Conservation (phyloP, 192 early-diverging fungal genomes). For the Coemansia sp. region DNA sequence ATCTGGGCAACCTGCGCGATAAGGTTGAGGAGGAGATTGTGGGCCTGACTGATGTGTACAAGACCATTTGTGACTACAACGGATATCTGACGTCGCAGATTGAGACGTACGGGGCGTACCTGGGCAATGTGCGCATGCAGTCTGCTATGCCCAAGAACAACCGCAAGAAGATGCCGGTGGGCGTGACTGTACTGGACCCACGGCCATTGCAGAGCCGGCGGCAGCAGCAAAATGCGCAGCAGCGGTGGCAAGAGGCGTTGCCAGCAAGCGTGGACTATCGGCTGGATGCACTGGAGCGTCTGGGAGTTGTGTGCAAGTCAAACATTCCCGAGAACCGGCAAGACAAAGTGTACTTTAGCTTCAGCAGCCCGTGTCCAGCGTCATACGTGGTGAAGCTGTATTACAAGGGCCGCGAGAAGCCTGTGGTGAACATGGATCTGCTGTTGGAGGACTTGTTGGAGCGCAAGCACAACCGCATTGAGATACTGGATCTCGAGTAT, state of each 20-base stretch:
- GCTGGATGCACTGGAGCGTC: slow-evolving; percentile 80
- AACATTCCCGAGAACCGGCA: slow-evolving; percentile 89
- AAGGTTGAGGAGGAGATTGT: slow-evolving; percentile 79
- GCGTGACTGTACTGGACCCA: slow-evolving; percentile 59
- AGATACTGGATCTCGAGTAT: slow-evolving; percentile 87
- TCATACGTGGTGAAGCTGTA: slow-evolving; percentile 88
- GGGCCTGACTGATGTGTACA: slow-evolving; percentile 80
- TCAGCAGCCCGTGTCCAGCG: slow-evolving; percentile 82
- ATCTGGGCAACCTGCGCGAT: slow-evolving; percentile 88
- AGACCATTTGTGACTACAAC: slow-evolving; percentile 94
- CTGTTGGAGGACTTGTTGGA: slow-evolving; percentile 81
- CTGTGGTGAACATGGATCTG: slow-evolving; percentile 95
- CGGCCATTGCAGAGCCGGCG: slow-evolving; percentile 40
- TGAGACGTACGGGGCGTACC: slow-evolving; percentile 91
- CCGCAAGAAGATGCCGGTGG: slow-evolving; percentile 59
- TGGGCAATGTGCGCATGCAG: slow-evolving; percentile 85
- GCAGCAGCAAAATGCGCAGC: slow-evolving; percentile 8
- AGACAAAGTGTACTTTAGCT: slow-evolving; percentile 86
- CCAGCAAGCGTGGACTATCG: slow-evolving; percentile 61
- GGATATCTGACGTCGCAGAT: slow-evolving; percentile 85
- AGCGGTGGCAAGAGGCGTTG: slow-evolving; percentile 13
- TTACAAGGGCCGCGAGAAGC: slow-evolving; percentile 88
- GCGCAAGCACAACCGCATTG: slow-evolving; percentile 88
- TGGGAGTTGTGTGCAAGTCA: slow-evolving; percentile 88
- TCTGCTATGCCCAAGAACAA: slow-evolving; percentile 64